phyloP scores from a whole-genome alignment of 1,284 basidiomycete genomes.

The Naganishia cerealis region DNA sequence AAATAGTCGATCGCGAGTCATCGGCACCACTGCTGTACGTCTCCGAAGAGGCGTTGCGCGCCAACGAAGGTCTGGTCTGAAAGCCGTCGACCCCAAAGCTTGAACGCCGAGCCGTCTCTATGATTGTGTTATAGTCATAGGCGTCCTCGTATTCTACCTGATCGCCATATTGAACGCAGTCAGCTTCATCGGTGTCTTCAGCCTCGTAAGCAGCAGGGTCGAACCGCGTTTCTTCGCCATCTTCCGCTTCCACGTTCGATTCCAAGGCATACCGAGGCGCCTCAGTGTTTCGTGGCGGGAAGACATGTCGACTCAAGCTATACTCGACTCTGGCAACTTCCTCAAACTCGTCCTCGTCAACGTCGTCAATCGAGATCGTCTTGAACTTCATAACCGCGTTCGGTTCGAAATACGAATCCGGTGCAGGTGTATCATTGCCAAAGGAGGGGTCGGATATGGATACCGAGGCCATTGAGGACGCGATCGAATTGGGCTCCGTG shows the following conservation, averaged over 20 bases:
- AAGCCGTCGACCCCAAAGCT: background rate
- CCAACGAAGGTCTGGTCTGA: background rate
- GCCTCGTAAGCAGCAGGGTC: conserved; percentile 32
- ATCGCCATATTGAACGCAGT: conserved; percentile 24
- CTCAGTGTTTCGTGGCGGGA: conserved; percentile 1
- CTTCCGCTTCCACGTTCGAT: background rate
- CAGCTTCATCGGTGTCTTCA: conserved; percentile 24
- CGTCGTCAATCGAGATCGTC: conserved; percentile 21
- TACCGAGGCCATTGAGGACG: conserved; percentile 17
- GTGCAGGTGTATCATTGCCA: conserved; percentile 16
- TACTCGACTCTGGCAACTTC: conserved; percentile 25
- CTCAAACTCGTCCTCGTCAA: conserved; percentile 26
- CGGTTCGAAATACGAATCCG: conserved; percentile 2
- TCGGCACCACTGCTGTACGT: conserved; percentile 15
- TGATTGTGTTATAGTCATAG: background rate
- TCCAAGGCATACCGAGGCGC: background rate
- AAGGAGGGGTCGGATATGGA: conserved; percentile 19
- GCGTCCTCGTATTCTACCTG: conserved; percentile 11
- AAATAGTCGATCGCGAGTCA: conserved; percentile 17
- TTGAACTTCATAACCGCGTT: conserved; percentile 11
- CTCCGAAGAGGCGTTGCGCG: conserved; percentile 8
- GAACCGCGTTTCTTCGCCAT: conserved; percentile 17
- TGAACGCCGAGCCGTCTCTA: background rate
- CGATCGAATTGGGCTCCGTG: conserved; percentile 12
- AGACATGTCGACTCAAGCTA: conserved; percentile 17